Evolutionary conservation across 148 eudicot genomes (phyloP), one percentile per base, ranked within the genome.

Genomic region (Tetragonia tetragonoides): DNA sequence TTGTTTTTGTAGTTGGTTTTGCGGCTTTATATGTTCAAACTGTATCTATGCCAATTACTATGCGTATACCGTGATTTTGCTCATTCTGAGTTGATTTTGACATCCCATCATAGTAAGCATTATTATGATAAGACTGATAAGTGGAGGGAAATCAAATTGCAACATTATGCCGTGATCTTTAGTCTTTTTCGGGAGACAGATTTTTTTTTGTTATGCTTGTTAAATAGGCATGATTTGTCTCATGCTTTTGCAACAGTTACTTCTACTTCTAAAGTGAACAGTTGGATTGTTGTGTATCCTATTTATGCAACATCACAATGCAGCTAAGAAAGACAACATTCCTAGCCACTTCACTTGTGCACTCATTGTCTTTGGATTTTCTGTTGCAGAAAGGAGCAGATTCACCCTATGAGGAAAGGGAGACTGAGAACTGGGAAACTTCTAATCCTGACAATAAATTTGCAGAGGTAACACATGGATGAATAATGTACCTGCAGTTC

Each of bases 331-430:
- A 24, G 47, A 15, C 59, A 34, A 12, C 49, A 37, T 69, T 51
- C 38, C 18, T 17, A 23, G 38, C 73, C 59, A 37, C 62, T 71
- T 71, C 23, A 46, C n/a, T 18, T 51, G 56, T 69, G 56, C 41
- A 44, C 72, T 69, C 15, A n/a, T 69, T 42, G 54, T 21, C 28
- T 24, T 62, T 42, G 68, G 65, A 14, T 41, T 15, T 66, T 70
- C 28, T 78, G 38, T 47, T 69, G 81, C 81, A 82, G 84, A 41
- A 62, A 61, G 75, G 61, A 68, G 70, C 59, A 14, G 75, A 41
- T 34, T 62, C 41, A 74, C 41, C 70, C 34, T 49, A 18, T 66
- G 74, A 66, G 23, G 65, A 82, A 39, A 49, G 41, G 61, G 70
- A 41, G 73, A 24, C 75, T 68, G 46, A 66, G 47, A 68, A 63